These are phyloP conservation scores for Thymus quinquecostatus DNA, from an alignment of 257 asterid species.

Conservation along the genomic window DNA sequence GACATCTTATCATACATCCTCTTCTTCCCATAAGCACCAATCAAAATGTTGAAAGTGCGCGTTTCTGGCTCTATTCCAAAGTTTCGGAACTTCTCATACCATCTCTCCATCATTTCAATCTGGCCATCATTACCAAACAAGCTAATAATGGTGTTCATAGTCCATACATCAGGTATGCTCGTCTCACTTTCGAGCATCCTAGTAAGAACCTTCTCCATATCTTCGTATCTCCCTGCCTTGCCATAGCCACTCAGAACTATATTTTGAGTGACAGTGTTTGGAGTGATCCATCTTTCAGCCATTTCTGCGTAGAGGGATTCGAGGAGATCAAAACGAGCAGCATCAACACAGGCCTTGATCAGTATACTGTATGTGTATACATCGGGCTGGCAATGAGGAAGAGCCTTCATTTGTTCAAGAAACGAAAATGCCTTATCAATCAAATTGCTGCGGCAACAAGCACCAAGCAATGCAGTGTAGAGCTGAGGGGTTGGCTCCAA, in stretches of 20 bases:
- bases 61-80: constrained; percentile 90
- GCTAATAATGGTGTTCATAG: constrained; percentile 82
- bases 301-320: constrained; percentile 71
- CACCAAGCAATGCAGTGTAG: constrained; percentile 77
- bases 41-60: constrained; percentile 77
- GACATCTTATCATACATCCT: constrained; percentile 94
- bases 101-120: constrained; percentile 88
- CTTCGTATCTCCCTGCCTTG: constrained; percentile 74
- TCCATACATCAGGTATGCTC: constrained; percentile 82
- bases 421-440: constrained; percentile 68
- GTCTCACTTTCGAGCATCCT: constrained; percentile 67
- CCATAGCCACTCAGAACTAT: constrained; percentile 87
- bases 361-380: constrained; percentile 78
- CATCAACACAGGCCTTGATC: constrained; percentile 84
- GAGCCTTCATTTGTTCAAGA: constrained; percentile 64
- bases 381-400: constrained; percentile 88
- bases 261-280: constrained; percentile 90
- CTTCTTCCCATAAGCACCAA: constrained; percentile 91
- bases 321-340: constrained; percentile 67
- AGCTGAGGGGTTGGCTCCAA: constrained; percentile 76
- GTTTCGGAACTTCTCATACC: constrained; percentile 84
- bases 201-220: constrained; percentile 79
- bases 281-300: constrained; percentile 61
- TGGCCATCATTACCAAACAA: constrained; percentile 82
- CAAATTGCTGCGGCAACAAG: constrained; percentile 73